A percentile compares a stretch with the other conserved stretches of the same genome.
phyloP scores from a whole-genome alignment of 2,329 filamentous ascomycete genomes.

The Trichoderma sp. region DNA sequence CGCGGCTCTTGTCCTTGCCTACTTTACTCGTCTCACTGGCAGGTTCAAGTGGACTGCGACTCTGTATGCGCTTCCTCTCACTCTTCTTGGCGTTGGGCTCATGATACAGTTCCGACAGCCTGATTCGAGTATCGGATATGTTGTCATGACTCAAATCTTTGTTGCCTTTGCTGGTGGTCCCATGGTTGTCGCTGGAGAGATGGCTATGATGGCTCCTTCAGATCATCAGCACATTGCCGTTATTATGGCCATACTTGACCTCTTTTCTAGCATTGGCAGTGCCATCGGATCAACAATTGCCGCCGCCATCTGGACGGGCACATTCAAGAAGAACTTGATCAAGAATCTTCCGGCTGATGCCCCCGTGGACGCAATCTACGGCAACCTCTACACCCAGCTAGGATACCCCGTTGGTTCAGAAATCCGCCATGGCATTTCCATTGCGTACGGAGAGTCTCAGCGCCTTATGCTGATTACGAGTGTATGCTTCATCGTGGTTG shows the following conservation, averaged over 20 bases:
- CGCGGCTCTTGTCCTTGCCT: conserved; percentile 47
- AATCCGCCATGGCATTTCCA: conserved; percentile 59
- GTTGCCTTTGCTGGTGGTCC: conserved; percentile 63
- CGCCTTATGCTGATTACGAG: conserved; percentile 56
- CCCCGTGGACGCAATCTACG: conserved; percentile 50
- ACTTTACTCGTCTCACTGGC: conserved; percentile 50
- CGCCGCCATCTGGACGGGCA: conserved; percentile 66
- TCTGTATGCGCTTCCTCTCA: conserved; percentile 56
- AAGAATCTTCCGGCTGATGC: conserved; percentile 53
- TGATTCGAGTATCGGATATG: conserved; percentile 53
- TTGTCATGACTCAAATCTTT: conserved; percentile 66
- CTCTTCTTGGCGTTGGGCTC: conserved; percentile 58
- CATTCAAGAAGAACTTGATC: conserved; percentile 56
- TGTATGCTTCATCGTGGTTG: conserved; percentile 48
- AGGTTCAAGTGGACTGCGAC: conserved; percentile 57
- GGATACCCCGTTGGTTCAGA: conserved; percentile 55
- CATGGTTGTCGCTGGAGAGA: conserved; percentile 62
- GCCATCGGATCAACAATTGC: conserved; percentile 64
- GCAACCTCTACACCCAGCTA: conserved; percentile 56
- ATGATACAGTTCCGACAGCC: conserved; percentile 64
- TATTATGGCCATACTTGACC: conserved; percentile 62
- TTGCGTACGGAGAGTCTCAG: conserved; percentile 62
- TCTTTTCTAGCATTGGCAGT: conserved; percentile 63
- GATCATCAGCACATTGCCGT: conserved; percentile 65
- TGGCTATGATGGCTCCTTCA: conserved; percentile 63